A percentile compares a stretch with the other conserved stretches of the same genome.
Conservation (phyloP, 345 rosid species). For the Populus ilicifolia region DNA sequence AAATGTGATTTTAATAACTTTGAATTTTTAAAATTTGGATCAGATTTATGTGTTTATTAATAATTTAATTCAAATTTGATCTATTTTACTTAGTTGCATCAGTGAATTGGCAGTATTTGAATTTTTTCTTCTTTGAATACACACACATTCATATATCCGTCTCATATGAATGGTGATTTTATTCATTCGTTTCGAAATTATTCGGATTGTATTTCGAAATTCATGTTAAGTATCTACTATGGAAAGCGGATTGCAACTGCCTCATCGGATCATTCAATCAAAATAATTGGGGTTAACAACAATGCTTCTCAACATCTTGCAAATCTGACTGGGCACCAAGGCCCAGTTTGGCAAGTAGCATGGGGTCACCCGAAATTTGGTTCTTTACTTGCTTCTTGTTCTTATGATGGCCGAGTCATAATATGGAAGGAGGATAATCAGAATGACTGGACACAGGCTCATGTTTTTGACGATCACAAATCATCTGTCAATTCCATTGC, state of each 20-base stretch:
- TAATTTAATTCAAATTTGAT: background rate
- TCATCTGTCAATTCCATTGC: slow-evolving; percentile 13
- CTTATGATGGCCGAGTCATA: slow-evolving; percentile 15
- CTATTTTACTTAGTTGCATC: background rate
- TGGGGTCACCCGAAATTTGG: slow-evolving; percentile 18
- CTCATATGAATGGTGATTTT: background rate
- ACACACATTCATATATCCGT: background rate
- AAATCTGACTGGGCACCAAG: slow-evolving; percentile 13
- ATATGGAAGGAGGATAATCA: slow-evolving; percentile 14
- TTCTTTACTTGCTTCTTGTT: slow-evolving; percentile 14
- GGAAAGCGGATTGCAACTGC: slow-evolving; percentile 32
- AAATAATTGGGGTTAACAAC: slow-evolving; percentile 27
- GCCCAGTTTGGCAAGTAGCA: slow-evolving; percentile 19
- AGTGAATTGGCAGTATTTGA: background rate
- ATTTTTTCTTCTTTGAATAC: background rate
- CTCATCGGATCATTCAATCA: slow-evolving; percentile 28
- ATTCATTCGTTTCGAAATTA: background rate
- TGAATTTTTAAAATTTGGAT: background rate
- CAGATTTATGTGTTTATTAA: background rate
- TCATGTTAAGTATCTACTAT: too few species aligned
- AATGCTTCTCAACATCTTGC: slow-evolving; percentile 25
- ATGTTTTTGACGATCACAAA: slow-evolving; percentile 10
- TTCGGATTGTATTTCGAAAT: background rate
- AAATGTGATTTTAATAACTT: background rate
- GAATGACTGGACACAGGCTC: slow-evolving; percentile 14